Base-by-base conservation (phyloP, 768 basidiomycete genomes). In the Cystofilobasidium macerans region DNA sequence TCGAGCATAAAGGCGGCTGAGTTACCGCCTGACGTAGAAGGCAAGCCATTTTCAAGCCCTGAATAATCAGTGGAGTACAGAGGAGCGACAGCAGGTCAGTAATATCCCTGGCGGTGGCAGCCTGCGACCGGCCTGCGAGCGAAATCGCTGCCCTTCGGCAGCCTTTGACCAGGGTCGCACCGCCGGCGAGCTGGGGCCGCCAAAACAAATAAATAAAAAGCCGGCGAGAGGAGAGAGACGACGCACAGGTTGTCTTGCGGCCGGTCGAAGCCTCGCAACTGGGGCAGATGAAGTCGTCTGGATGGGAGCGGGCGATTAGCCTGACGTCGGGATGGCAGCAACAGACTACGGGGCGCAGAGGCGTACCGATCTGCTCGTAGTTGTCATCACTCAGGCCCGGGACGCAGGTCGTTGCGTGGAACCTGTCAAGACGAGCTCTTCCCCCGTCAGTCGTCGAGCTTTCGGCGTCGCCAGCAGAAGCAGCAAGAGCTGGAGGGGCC, bases 241-340 rank as follows among this genome's bases (percentile, higher is more conserved):
- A 67, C 65, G 61, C 45, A 67, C 65, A 53, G 32, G 65, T 67
- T n/a, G 65, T 67, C n/a, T 57, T 26, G 5, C 40, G 38, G 16
- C 65, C 65, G 20, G 65, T 67, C n/a, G 22, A 47, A 12, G 26
- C 8, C 28, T 67, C 60, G 32, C 65, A 67, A 16, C 26, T 56
- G 12, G 60, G 30, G 45, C 65, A 67, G 53, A 67, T 67, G 24
- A 53, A 67, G n/a, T 61, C 61, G 43, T 53, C 65, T 67, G 42
- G 3, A 56, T 11, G 40, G 28, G 28, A 28, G 48, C 38, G 28
- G 61, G n/a, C 9, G 7, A 57, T 36, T 7, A 14, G 24, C n/a
- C n/a, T n/a, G n/a, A n/a, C n/a, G n/a, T n/a, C n/a, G n/a, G n/a
- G n/a, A n/a, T n/a, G n/a, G n/a, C n/a, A n/a, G n/a, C n/a, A n/a